Evolutionary conservation across 2,329 filamentous ascomycete genomes (phyloP), one percentile per base, ranked within the genome.

Genomic region (Exophiala xenobiotica): DNA sequence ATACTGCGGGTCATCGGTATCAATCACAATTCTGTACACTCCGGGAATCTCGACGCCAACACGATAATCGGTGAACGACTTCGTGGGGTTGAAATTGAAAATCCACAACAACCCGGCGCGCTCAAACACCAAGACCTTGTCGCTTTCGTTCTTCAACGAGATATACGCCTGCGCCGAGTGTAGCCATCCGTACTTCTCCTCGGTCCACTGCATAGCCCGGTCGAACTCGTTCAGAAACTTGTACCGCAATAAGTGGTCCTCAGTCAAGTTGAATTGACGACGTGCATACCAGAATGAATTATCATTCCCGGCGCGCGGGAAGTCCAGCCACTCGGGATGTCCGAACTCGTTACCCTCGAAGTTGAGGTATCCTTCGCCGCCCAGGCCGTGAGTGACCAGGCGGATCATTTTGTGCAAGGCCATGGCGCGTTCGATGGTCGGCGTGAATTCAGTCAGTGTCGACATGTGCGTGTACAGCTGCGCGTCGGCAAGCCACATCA

Each of bases 381-480:
- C 93, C 12, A 99, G 81, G 35, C 79, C 82, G 67, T 99, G 92
- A 1, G 93, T 97, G 58, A 99, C 76, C 12, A 99, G 82, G 11
- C 93, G 87, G 64, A 99, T 96, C 87, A 99, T 87, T 77, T 99
- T 99, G 79, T 99, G 93, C 29, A 99, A 76, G 3, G 88, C 82
- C 76, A 99, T 87, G 48, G 93, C 93, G 43, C 93, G 85, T 64
- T 95, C 86, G 67, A 99, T 96, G 57, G 89, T 78, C 0, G 90
- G 83, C 0, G 93, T 99, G 60, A 96, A 75, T n/a, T 87, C 84
- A 0, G 86, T 85, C 19, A 97, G 72, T 0, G 75, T 79, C 0
- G 93, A 97, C 93, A 99, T 99, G 76, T 99, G 86, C 20, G 92
- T 96, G 75, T 99, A 99, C 78, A 99, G 82, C 68, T 99, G 85